A percentile compares a stretch with the other conserved stretches of the same genome.
These are phyloP conservation scores for Chenopodium quinoa DNA, from an alignment of 148 eudicot species.

Conservation along the genomic window DNA sequence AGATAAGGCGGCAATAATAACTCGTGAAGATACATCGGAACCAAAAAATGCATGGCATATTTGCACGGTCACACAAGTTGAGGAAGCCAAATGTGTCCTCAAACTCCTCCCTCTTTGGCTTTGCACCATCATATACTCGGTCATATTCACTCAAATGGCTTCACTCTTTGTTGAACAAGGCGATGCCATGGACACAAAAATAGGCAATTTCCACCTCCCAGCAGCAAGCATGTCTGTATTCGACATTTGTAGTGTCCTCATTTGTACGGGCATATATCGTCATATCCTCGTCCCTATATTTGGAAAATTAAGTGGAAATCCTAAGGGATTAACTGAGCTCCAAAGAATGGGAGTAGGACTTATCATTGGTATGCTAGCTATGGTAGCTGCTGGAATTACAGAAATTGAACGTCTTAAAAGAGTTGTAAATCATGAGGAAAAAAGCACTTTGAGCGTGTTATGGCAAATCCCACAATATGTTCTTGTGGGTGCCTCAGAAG, in stretches of 20 bases:
- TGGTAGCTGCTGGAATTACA: slow-evolving; percentile 75
- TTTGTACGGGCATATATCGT: slow-evolving; percentile 61
- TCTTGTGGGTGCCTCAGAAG: slow-evolving; percentile 84
- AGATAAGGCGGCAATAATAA: slow-evolving; percentile 85
- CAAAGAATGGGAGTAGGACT: slow-evolving; percentile 88
- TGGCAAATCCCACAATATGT: slow-evolving; percentile 92
- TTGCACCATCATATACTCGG: slow-evolving; percentile 88
- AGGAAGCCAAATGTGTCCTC: slow-evolving; percentile 87
- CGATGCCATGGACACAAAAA: slow-evolving; percentile 53
- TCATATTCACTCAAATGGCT: slow-evolving; percentile 96
- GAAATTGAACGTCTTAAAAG: slow-evolving; percentile 53
- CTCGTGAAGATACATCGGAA: slow-evolving; percentile 33
- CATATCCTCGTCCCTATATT: slow-evolving; percentile 59
- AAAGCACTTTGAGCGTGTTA: slow-evolving; percentile 55
- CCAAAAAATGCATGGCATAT: slow-evolving; percentile 62
- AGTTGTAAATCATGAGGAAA: slow-evolving; percentile 27
- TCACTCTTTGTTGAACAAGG: slow-evolving; percentile 97
- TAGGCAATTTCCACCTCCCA: slow-evolving; percentile 57
- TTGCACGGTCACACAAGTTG: slow-evolving; percentile 86
- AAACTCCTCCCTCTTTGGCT: slow-evolving; percentile 83
- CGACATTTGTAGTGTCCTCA: slow-evolving; percentile 75
- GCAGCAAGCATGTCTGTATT: slow-evolving; percentile 90
- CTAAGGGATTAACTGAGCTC: slow-evolving; percentile 78
- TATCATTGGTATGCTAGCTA: slow-evolving; percentile 62
- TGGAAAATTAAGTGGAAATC: slow-evolving; percentile 50